Base-by-base conservation (phyloP, 2,329 filamentous ascomycete genomes). In the Penicillium sp. region DNA sequence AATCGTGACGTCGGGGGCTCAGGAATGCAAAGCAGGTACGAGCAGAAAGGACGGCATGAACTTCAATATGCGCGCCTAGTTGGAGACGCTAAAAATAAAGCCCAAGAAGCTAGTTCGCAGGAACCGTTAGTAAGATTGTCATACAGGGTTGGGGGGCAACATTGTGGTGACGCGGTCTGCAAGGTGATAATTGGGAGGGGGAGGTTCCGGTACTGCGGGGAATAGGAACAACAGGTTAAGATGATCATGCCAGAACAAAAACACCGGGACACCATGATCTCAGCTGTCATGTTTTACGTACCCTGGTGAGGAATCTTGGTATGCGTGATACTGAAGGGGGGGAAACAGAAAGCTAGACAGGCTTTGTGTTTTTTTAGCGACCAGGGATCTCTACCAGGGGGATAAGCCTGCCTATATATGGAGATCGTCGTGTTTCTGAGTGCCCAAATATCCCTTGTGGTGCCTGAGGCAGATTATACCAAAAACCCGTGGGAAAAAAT, bases 101-200 rank as follows among this genome's bases (percentile, higher is more conserved):
- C 13, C 26, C 27, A 43, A 39, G 35, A 9, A 19, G 16, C 19
- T 42, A 35, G 22, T 49, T 39, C 27, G 39, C 39, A 42, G n/a
- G 31, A 14, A 14, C 24, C n/a, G 52, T 66, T 60, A 65, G 63
- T 57, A 51, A 65, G 56, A 50, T 56, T 57, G 56, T 55, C 53
- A 46, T 19, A 39, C 35, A 60, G 57, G 54, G 55, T 58, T 45
- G 39, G 55, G 55, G 21, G 22, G 49, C 3, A 60, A 48, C 58
- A 63, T 61, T 57, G 58, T 42, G 55, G 61, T 66, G 63, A 65
- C 64, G 64, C 59, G 61, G 64, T 63, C 63, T 61, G 63, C 55
- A 60, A 55, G 43, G 39, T 42, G 39, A 42, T 42, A 42, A 13
- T 21, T 42, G n/a, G 39, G 39, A 42, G 39, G 39, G 31, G 55